These are phyloP conservation scores for Exsudoporus floridanus DNA, from an alignment of 1,284 basidiomycete species.

Conservation along the genomic window DNA sequence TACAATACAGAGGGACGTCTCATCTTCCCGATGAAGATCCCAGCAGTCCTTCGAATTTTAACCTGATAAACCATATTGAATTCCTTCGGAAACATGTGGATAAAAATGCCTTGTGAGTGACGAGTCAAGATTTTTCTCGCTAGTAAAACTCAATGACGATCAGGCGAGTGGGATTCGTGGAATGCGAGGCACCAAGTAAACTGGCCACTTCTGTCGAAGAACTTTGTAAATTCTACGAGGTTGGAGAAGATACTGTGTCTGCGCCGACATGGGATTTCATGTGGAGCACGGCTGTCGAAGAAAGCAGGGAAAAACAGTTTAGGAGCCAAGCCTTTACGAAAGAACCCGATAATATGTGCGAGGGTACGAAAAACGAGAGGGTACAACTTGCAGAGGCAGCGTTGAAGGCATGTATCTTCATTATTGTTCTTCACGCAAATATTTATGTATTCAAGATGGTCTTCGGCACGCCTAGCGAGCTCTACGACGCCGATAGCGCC, in stretches of 20 bases:
- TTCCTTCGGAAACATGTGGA: constrained; percentile 81
- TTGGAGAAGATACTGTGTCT: constrained; percentile 45
- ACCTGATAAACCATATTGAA: constrained; percentile 72
- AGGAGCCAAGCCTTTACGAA: constrained; percentile 56
- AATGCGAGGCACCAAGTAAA: constrained; percentile 38
- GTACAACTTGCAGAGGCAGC: constrained; percentile 61
- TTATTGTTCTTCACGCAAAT: not conserved
- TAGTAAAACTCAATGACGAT: constrained; percentile 12
- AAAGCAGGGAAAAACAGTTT: constrained; percentile 70
- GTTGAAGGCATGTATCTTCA: constrained; percentile 55
- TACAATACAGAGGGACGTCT: constrained; percentile 63
- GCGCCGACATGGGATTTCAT: constrained; percentile 67
- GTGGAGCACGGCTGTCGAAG: constrained; percentile 68
- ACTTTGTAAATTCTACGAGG: constrained; percentile 47
- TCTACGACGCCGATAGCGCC: constrained; percentile 61
- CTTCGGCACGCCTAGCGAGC: constrained; percentile 65
- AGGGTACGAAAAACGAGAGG: constrained; percentile 37
- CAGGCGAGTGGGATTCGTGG: constrained; percentile 60
- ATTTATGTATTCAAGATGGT: constrained; percentile 57
- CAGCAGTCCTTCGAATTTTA: constrained; percentile 68
- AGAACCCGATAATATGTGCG: constrained; percentile 42
- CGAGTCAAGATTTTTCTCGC: not conserved
- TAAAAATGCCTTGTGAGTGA: constrained; percentile 82
- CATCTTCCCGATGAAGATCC: constrained; percentile 73
- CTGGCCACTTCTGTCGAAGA: constrained; percentile 51